Percentiles rank a stretch among this genome's conserved stretches.
Conservation (phyloP, 805 yeast genomes). For the Cyberlindnera petersonii region DNA sequence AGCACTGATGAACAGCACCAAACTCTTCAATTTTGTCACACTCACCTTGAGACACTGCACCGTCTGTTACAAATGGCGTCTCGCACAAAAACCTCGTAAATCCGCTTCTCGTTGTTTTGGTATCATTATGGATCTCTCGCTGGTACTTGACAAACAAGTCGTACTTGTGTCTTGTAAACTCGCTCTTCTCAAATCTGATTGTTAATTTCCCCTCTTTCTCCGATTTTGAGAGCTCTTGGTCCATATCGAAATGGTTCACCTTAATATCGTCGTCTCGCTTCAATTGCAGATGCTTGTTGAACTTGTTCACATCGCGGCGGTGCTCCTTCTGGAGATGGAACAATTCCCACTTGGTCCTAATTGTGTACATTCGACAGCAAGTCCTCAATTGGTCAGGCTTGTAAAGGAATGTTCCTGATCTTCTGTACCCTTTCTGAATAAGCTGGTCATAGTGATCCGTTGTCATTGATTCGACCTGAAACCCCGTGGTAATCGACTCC, state of each 20-base stretch:
- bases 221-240: slow-evolving; percentile 31
- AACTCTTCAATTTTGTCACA: slow-evolving; percentile 21
- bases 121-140: slow-evolving; percentile 62
- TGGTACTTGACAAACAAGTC: slow-evolving; percentile 67
- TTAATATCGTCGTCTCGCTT: slow-evolving; percentile 11
- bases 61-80: slow-evolving; percentile 47
- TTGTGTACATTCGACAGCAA: slow-evolving; percentile 79
- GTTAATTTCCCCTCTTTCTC: slow-evolving; percentile 22
- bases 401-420: slow-evolving; percentile 70
- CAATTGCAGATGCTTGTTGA: slow-evolving; percentile 30
- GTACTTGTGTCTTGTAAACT: slow-evolving; percentile 55
- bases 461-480: slow-evolving; percentile 43
- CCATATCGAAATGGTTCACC: slow-evolving; percentile 32
- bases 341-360: slow-evolving; percentile 50
- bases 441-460: slow-evolving; percentile 55
- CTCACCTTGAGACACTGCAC: slow-evolving; percentile 3
- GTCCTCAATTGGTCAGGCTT: slow-evolving; percentile 63
- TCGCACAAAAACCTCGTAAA: slow-evolving; percentile 69
- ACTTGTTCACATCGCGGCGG: slow-evolving; percentile 59
- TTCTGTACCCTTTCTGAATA: slow-evolving; percentile 70
- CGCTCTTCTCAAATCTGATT: slow-evolving; percentile 51
- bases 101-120: slow-evolving; percentile 40
- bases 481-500: slow-evolving; percentile 30
- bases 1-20: slow-evolving; percentile 80
- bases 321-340: slow-evolving; percentile 61